Percentiles rank a stretch among this genome's conserved stretches.
phyloP scores from a whole-genome alignment of 176 grass and related monocot genomes.

The Rhynchospora tenuis region DNA sequence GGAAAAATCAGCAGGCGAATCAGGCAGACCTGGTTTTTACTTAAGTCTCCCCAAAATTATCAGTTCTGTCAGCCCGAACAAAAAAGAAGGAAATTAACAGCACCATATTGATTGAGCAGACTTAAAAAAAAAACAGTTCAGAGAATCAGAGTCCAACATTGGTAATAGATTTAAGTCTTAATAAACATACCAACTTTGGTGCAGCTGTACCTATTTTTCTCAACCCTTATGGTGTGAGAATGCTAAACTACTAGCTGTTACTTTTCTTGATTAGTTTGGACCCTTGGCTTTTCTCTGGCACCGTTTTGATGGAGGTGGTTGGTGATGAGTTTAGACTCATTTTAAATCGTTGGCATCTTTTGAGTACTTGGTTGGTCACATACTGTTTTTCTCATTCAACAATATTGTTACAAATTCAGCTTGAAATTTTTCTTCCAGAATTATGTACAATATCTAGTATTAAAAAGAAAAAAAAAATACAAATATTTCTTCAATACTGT shows the following conservation, averaged over 20 bases:
- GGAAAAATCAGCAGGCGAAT: no score
- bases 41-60: no score
- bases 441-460: neutral
- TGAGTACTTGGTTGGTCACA: neutral
- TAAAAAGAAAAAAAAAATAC: neutral
- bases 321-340: neutral
- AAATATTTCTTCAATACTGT: neutral
- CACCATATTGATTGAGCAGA: no score
- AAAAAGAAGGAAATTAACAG: no score
- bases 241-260: constrained; percentile 28
- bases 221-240: constrained; percentile 75
- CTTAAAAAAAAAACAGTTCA: no score
- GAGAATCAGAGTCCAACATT: no score
- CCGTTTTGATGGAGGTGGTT: neutral
- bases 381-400: neutral
- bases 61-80: no score
- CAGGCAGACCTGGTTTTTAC: no score
- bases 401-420: neutral
- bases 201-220: constrained; percentile 22
- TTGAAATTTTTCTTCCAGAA: constrained; percentile 8
- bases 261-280: neutral
- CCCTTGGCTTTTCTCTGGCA: neutral
- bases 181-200: no score
- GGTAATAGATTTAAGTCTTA: no score
- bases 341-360: neutral